Conservation (phyloP, 495 filamentous ascomycete genomes). For the Tetracladium setigerum region DNA sequence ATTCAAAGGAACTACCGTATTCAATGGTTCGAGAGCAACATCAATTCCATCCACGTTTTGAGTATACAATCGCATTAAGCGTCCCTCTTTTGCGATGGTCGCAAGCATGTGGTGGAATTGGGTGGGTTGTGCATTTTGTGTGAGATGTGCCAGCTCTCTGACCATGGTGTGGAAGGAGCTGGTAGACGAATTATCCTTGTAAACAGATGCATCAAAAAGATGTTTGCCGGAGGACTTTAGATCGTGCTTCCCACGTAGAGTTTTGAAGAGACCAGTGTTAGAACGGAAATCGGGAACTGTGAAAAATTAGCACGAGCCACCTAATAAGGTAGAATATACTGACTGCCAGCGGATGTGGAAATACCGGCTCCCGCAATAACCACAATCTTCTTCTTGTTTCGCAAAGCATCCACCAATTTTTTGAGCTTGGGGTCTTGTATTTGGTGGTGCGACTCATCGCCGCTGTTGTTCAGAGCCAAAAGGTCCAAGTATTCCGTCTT, state of each 20-base stretch:
- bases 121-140: conserved; percentile 69
- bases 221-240: conserved; percentile 91
- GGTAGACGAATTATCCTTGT: conserved; percentile 81
- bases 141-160: conserved; percentile 70
- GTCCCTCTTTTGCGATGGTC: conserved; percentile 78
- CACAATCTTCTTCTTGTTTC: conserved; percentile 89
- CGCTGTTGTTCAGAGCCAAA: conserved; percentile 34
- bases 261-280: conserved; percentile 76
- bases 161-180: conserved; percentile 94
- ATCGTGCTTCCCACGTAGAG: conserved; percentile 75
- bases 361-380: conserved; percentile 96
- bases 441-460: conserved; percentile 34
- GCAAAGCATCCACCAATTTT: conserved; percentile 65
- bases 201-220: conserved; percentile 95
- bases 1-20: conserved; percentile 56
- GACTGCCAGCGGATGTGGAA: conserved; percentile 92
- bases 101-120: conserved; percentile 91
- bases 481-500: conserved; percentile 73
- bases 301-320: neutral
- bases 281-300: conserved; percentile 96
- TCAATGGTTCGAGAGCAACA: conserved; percentile 70
- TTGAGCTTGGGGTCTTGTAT: conserved; percentile 43
- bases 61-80: conserved; percentile 85
- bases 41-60: conserved; percentile 97
- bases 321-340: conserved; percentile 27